phyloP scores from a whole-genome alignment of 2,329 filamentous ascomycete species.

The Macrophomina pseudophaseolina region DNA sequence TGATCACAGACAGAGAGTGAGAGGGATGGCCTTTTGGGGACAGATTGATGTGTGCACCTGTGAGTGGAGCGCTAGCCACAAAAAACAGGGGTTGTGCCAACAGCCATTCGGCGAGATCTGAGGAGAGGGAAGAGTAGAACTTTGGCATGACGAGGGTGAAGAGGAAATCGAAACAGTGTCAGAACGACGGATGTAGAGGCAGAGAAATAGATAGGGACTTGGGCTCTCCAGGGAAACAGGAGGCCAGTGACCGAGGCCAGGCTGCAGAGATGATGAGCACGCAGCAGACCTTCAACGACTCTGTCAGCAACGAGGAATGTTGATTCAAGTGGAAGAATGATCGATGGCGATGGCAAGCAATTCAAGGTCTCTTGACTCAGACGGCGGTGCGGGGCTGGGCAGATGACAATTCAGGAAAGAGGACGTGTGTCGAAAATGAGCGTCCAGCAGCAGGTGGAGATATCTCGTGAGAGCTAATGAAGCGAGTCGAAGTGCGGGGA shows the following conservation, averaged over 20 bases:
- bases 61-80: slow-evolving; percentile 72
- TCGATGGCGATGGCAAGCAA: neutral
- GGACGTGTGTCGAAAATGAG: neutral
- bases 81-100: slow-evolving; percentile 75
- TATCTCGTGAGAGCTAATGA: neutral
- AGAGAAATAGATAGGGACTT: too few relatives aligned
- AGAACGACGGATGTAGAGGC: neutral
- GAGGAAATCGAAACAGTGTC: neutral
- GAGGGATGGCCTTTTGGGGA: slow-evolving; percentile 74
- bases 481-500: neutral
- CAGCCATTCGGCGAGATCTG: slow-evolving; percentile 67
- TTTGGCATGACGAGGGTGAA: slow-evolving; percentile 52
- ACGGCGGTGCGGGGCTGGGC: neutral
- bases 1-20: slow-evolving; percentile 66
- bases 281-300: neutral
- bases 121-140: slow-evolving; percentile 61
- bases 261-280: too few relatives aligned
- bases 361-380: neutral
- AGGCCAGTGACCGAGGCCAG: too few relatives aligned
- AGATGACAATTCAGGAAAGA: neutral
- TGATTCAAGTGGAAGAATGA: neutral
- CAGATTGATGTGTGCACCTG: slow-evolving; percentile 73
- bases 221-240: too few relatives aligned
- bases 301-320: neutral
- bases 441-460: neutral